Conservation (phyloP, 441 rosid genomes). For the Pelargonium australe region DNA sequence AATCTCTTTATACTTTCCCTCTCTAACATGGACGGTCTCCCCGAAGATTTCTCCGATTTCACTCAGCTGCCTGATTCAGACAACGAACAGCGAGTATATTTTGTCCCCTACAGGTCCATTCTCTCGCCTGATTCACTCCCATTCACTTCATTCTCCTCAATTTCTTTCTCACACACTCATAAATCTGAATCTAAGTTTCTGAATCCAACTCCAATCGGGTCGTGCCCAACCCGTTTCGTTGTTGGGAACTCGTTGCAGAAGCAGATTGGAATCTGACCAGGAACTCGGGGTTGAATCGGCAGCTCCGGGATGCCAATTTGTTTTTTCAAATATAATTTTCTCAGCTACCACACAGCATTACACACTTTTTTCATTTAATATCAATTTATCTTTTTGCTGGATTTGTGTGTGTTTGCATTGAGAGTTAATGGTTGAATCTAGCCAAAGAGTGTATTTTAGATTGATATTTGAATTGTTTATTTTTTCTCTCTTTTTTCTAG, state of each 20-base stretch:
- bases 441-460: conserved; percentile 3
- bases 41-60: conserved; percentile 49
- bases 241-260: background rate
- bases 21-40: conserved; percentile 32
- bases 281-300: background rate
- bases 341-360: background rate
- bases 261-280: background rate
- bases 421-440: conserved; percentile 9
- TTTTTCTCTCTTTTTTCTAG: conserved; percentile 25
- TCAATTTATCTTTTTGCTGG: conserved; percentile 2
- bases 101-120: conserved; percentile 71
- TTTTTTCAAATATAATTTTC: conserved; percentile 3
- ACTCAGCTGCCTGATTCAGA: conserved; percentile 49
- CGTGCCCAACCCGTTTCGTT: conserved; percentile 1
- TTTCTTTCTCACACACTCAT: conserved; percentile 5
- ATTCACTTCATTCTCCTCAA: background rate
- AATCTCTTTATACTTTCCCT: background rate
- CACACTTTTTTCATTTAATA: background rate
- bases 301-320: background rate
- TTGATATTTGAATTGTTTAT: conserved; percentile 6
- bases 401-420: conserved; percentile 20
- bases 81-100: conserved; percentile 83
- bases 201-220: conserved; percentile 9
- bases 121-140: conserved; percentile 10
- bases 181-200: conserved; percentile 17